These are phyloP conservation scores for Capsicum pubescens DNA, from an alignment of 257 asterid species.

Conservation along the genomic window DNA sequence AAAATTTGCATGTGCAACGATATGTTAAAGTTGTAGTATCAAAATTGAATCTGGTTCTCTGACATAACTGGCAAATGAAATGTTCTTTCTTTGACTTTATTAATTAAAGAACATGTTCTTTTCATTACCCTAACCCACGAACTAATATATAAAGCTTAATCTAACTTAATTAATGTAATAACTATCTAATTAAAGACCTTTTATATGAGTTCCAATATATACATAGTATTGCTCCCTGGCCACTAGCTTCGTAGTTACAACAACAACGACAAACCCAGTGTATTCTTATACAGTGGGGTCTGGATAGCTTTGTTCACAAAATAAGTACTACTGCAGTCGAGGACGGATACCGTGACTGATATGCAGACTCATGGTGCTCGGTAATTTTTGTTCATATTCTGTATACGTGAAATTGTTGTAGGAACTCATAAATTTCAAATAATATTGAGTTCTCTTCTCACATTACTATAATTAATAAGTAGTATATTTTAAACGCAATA, in stretches of 20 bases:
- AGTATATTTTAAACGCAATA: too few species aligned
- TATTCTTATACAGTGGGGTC: too few species aligned
- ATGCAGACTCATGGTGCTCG: too few species aligned
- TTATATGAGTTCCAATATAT: background rate
- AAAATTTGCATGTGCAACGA: background rate
- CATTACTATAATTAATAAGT: too few species aligned
- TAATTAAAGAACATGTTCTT: slow-evolving; percentile 20
- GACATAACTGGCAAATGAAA: slow-evolving; percentile 15
- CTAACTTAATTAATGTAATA: background rate
- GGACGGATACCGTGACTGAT: too few species aligned
- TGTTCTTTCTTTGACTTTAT: slow-evolving; percentile 19
- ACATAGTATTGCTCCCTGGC: background rate
- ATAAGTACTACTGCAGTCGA: too few species aligned
- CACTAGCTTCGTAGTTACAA: background rate
- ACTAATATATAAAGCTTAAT: background rate
- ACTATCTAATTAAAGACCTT: background rate
- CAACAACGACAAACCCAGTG: too few species aligned
- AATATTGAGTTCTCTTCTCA: too few species aligned
- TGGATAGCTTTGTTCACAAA: too few species aligned
- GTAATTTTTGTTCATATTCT: too few species aligned
- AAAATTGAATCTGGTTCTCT: background rate
- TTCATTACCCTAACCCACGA: background rate
- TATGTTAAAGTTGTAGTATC: background rate
- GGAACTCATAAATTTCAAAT: too few species aligned
- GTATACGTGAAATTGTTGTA: too few species aligned